A percentile compares a stretch with the other conserved stretches of the same genome.
Conservation (phyloP, 2,329 filamentous ascomycete species). For the Esteya vermicola region DNA sequence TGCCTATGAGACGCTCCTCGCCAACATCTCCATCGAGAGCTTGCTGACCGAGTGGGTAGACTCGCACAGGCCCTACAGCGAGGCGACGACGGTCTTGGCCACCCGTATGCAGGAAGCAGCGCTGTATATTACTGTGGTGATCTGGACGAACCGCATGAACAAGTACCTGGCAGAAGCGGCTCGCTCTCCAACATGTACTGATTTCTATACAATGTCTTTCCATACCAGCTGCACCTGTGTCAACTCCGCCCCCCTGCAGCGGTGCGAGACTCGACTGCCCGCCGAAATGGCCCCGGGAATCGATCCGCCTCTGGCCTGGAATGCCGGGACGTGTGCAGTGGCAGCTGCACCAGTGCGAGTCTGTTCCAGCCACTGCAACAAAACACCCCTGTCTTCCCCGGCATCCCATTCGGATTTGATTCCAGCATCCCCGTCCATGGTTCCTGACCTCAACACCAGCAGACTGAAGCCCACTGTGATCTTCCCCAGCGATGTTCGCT, state of each 20-base stretch:
- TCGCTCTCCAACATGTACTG: slow-evolving; percentile 4
- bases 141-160: slow-evolving; percentile 10
- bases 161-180: slow-evolving; percentile 10
- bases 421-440: background rate
- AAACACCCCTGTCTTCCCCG: too few relatives aligned
- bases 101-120: slow-evolving; percentile 10
- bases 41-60: too few relatives aligned
- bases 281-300: background rate
- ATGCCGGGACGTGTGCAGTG: slow-evolving; percentile 6
- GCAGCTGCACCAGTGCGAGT: slow-evolving; percentile 5
- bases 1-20: slow-evolving; percentile 4
- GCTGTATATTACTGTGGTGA: slow-evolving; percentile 9
- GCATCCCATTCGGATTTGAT: background rate
- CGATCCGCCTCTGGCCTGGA: slow-evolving; percentile 8
- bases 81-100: background rate
- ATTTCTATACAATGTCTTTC: slow-evolving; percentile 10
- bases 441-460: background rate
- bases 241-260: background rate
- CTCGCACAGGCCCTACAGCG: too few relatives aligned
- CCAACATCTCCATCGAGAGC: background rate
- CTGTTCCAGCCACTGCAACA: background rate
- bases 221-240: slow-evolving; percentile 8
- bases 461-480: slow-evolving; percentile 2
- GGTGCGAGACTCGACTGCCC: slow-evolving; percentile 7
- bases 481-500: slow-evolving; percentile 11